phyloP scores from a whole-genome alignment of 163 green algal species.

The Chlorella variabilis region DNA sequence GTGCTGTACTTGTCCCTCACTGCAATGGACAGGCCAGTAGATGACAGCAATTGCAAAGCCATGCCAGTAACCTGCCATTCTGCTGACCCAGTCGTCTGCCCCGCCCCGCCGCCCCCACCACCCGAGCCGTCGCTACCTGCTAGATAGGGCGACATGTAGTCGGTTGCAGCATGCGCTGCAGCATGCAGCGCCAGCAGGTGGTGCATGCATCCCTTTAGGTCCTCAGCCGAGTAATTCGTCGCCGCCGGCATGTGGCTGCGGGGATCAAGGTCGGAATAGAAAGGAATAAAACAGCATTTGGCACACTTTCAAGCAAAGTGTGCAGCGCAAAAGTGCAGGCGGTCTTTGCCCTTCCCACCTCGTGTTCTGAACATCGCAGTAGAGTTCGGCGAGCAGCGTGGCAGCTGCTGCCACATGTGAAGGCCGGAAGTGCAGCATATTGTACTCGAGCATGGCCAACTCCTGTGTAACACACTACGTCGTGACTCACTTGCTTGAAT shows the following conservation, averaged over 20 bases:
- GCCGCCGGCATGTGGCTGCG: conserved; percentile 8
- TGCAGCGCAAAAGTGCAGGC: background rate
- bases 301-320: background rate
- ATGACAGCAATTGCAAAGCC: background rate
- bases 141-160: conserved; percentile 5
- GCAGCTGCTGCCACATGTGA: conserved; percentile 55
- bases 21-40: background rate
- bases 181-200: conserved; percentile 24
- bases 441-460: conserved; percentile 66
- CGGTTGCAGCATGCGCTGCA: background rate
- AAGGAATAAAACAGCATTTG: background rate
- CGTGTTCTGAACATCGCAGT: conserved; percentile 7
- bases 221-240: background rate
- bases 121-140: background rate
- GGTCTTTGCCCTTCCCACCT: background rate
- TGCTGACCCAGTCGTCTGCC: background rate
- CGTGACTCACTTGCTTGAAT: background rate
- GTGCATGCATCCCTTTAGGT: conserved; percentile 23
- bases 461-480: conserved; percentile 43
- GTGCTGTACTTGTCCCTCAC: conserved; percentile 31
- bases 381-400: conserved; percentile 46
- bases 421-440: conserved; percentile 50
- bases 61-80: background rate
- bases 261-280: background rate
- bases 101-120: background rate